phyloP scores from a whole-genome alignment of 176 grass and related monocot genomes.

The Eleusine coracana region DNA sequence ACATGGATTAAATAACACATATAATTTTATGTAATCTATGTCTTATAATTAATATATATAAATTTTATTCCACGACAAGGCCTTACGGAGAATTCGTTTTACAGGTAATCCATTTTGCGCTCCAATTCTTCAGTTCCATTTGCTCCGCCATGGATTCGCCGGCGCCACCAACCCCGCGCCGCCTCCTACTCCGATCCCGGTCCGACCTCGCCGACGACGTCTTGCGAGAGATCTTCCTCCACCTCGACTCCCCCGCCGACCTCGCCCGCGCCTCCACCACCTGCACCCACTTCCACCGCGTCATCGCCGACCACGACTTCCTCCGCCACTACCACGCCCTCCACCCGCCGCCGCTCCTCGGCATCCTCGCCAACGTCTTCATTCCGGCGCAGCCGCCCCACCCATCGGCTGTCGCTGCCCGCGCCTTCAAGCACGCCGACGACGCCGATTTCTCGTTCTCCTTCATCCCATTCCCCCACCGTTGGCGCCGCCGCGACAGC shows the following conservation, averaged over 20 bases:
- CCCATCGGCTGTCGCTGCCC: not conserved
- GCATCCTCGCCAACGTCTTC: not conserved
- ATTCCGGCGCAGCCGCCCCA: conserved; percentile 16
- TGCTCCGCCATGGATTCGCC: not conserved
- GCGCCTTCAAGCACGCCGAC: not conserved
- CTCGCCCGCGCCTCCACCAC: not conserved
- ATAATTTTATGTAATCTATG: too few relatives aligned
- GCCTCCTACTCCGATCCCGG: not conserved
- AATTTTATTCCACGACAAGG: too few relatives aligned
- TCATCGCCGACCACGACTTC: not conserved
- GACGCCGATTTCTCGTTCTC: conserved; percentile 22
- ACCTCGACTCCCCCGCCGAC: not conserved
- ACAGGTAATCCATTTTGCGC: too few relatives aligned
- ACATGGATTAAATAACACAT: too few relatives aligned
- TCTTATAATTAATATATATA: too few relatives aligned
- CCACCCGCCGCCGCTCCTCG: conserved; percentile 22
- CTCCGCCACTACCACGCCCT: conserved; percentile 18
- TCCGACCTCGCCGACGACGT: conserved; percentile 14
- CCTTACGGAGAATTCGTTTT: too few relatives aligned
- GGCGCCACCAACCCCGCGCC: not conserved
- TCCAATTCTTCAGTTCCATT: too few relatives aligned
- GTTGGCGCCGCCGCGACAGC: conserved; percentile 1
- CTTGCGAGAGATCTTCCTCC: conserved; percentile 25
- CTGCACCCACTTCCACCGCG: conserved; percentile 14
- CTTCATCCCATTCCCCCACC: not conserved